Base-by-base conservation (phyloP, 306 rosid genomes). In the Heteromeles arbutifolia region DNA sequence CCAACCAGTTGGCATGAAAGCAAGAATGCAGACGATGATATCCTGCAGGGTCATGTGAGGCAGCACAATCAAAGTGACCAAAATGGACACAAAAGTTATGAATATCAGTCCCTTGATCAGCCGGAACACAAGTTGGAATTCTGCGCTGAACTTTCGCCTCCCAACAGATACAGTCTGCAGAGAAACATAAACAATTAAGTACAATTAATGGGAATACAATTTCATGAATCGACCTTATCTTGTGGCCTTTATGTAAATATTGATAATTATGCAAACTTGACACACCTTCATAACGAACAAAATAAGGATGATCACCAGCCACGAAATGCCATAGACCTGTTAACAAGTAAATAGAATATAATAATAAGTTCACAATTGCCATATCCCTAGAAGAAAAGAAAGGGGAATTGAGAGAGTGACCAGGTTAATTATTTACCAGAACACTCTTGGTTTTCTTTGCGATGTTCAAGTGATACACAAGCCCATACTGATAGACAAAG, bases 1-100 rank as follows among this genome's bases (percentile, higher is more conserved):
- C 98, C 98, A 95, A 65, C 98, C 98, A 50, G 98, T 92, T 22
- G 98, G 98, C 97, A 92, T 88, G 86, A 95, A 95, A 79, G 98
- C 98, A 80, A 95, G 98, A 78, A 90, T 89, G 87, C 97, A 95
- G 45, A 95, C 98, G 81, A 95, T 34, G 65, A 95, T 95, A 82
- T 95, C 98, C 72, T 84, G 96, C 67, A 95, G 56, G 12, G 96
- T 86, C 98, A 95, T 92, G 45, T 83, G 95, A 74, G 96, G 95
- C 63, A 95, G 92, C 59, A 94, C 97, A 77, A 95, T 89, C 86
- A 95, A 73, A 54, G 83, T 88, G 70, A 89, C 90, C 22, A 95
- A 87, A 83, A 95, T 86, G 43, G 97, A 64, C 77, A 92, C 79
- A 45, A 95, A 92, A n/a, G 97, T 84, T n/a, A 95, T 37, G 75